Conservation (phyloP, 2,329 filamentous ascomycete species). For the Aureobasidium sp. region DNA sequence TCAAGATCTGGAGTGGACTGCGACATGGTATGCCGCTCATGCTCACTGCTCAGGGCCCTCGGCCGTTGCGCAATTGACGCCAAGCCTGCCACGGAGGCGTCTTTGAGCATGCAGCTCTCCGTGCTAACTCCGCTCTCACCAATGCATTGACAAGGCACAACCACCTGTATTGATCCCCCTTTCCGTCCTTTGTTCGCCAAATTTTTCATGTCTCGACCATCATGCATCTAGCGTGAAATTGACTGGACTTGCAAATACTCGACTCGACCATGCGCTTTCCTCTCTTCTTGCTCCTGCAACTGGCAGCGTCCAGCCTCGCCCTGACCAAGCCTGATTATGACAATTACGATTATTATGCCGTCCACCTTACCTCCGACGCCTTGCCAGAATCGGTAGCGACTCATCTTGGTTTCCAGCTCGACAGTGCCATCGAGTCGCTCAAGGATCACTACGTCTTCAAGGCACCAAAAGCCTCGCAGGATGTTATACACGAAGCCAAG, state of each 20-base stretch:
- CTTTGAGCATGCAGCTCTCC: neutral
- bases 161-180: constrained; percentile 8
- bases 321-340: constrained; percentile 47
- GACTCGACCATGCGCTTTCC: constrained; percentile 10
- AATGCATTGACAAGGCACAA: neutral
- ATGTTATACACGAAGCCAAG: constrained; percentile 43
- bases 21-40: neutral
- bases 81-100: constrained; percentile 4
- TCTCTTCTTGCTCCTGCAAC: constrained; percentile 5
- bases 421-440: constrained; percentile 73
- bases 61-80: neutral
- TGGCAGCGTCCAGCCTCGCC: constrained; percentile 11
- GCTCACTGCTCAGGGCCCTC: neutral
- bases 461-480: constrained; percentile 52
- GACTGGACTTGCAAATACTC: neutral
- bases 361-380: constrained; percentile 65
- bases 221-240: neutral
- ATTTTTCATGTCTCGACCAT: constrained; percentile 1
- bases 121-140: neutral
- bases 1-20: neutral
- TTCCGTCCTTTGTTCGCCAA: constrained; percentile 9
- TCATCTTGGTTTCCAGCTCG: constrained; percentile 67
- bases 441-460: constrained; percentile 80
- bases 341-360: constrained; percentile 83
- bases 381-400: constrained; percentile 64